Evolutionary conservation across 805 yeast genomes (phyloP).

Genomic region (Metschnikowia peoriensis): DNA sequence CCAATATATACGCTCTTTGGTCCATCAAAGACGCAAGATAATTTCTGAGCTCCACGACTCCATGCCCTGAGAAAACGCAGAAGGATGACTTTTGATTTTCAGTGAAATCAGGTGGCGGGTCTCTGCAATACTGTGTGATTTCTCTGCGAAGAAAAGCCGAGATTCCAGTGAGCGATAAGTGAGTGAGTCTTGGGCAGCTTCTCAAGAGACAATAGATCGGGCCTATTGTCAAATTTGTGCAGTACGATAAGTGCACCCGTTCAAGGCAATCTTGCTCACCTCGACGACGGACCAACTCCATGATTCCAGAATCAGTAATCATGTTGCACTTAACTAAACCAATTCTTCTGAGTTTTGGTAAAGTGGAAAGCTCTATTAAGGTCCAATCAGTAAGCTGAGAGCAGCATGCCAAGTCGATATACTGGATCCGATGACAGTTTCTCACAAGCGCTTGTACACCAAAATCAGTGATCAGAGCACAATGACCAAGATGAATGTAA

Average conservation of each 20-base stretch:
- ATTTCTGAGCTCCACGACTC: conserved; percentile 73
- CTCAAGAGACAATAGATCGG: conserved; percentile 75
- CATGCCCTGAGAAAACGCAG: conserved; percentile 92
- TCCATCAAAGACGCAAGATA: conserved; percentile 47
- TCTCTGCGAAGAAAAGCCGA: conserved; percentile 85
- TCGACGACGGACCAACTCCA: conserved; percentile 62
- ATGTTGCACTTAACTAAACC: conserved; percentile 90
- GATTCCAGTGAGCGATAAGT: conserved; percentile 88
- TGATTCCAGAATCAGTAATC: conserved; percentile 81
- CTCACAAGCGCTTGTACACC: conserved; percentile 77
- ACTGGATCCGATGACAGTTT: conserved; percentile 80
- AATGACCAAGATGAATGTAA: conserved; percentile 91
- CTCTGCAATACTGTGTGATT: conserved; percentile 81
- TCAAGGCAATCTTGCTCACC: conserved; percentile 81
- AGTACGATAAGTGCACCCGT: conserved; percentile 89
- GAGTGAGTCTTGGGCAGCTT: conserved; percentile 84
- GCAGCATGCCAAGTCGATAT: conserved; percentile 94
- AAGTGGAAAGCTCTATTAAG: conserved; percentile 67
- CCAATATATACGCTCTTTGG: conserved; percentile 18
- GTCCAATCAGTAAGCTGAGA: conserved; percentile 82
- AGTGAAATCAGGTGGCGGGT: conserved; percentile 89
- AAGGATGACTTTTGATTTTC: conserved; percentile 80
- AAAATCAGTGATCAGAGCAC: conserved; percentile 82
- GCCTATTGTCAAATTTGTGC: conserved; percentile 72
- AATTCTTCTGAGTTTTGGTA: conserved; percentile 81